These are phyloP conservation scores for Epichloe sylvatica DNA, from an alignment of 2,329 filamentous ascomycete species.

Conservation along the genomic window DNA sequence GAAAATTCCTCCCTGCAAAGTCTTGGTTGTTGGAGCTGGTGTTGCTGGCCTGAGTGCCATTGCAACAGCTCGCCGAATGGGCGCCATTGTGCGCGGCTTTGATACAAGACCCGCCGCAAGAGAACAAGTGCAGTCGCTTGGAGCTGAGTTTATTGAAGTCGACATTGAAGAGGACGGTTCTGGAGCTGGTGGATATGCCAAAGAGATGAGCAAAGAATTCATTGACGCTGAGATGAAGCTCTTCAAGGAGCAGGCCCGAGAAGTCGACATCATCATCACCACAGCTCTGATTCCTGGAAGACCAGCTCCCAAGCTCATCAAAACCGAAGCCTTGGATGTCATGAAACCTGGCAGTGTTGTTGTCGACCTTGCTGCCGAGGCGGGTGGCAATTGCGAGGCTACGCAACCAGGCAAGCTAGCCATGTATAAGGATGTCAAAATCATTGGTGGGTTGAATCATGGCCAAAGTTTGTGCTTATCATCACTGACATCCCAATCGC, in stretches of 20 bases:
- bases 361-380: constrained; percentile 77
- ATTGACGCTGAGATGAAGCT: constrained; percentile 88
- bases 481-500: not conserved
- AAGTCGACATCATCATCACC: constrained; percentile 86
- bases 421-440: constrained; percentile 63
- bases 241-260: constrained; percentile 72
- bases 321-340: constrained; percentile 60
- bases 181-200: constrained; percentile 76
- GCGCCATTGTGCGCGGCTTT: constrained; percentile 79
- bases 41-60: constrained; percentile 83
- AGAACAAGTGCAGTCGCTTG: constrained; percentile 81
- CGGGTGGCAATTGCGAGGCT: constrained; percentile 75
- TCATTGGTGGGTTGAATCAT: constrained; percentile 50
- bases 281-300: constrained; percentile 82
- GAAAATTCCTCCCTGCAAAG: constrained; percentile 80
- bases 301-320: constrained; percentile 72
- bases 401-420: constrained; percentile 60
- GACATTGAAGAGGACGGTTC: constrained; percentile 73
- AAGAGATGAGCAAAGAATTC: constrained; percentile 90
- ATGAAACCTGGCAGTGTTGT: constrained; percentile 87
- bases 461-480: not conserved
- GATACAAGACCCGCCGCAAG: constrained; percentile 79
- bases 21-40: constrained; percentile 78
- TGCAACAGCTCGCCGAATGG: constrained; percentile 70
- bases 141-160: constrained; percentile 81